Base-by-base conservation (phyloP, 257 asterid genomes). In the Primulina eburnea region DNA sequence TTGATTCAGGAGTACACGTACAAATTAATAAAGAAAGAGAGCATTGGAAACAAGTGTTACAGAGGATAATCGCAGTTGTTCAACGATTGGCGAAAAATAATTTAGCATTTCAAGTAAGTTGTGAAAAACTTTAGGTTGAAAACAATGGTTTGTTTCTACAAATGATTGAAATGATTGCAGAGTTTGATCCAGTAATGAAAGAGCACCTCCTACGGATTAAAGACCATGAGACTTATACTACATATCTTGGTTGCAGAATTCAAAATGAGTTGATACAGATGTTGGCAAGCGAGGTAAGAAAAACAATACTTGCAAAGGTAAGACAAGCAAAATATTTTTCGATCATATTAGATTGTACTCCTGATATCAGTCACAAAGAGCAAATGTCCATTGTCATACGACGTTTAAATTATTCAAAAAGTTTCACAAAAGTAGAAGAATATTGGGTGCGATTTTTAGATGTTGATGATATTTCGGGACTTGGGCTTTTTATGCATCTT, bases 81-180 rank as follows among this genome's bases (percentile, higher is more conserved):
- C 35, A 63, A 30, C 6, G 5, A 21, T 62, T 62, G 6, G 35
- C 63, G 0, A 71, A 32, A 43, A 62, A 52, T 26, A 71, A 63
- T 34, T 38, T 71, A 11, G 75, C 71, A 10, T 74, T 74, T 73
- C 50, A 64, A 11, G 74, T 70, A 29, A 29, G n/a, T 20, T 34
- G 53, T 29, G 66, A 50, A 26, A 68, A 57, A 5, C 47, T 69
- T 8, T 55, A 75, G 20, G 66, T 32, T 52, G 72, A 38, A 28
- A 73, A 28, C 4, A 73, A 73, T 65, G 77, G 62, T 9, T 3
- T 52, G 4, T 55, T 68, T 20, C n/a, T 68, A 18, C 72, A 68
- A 33, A 68, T 68, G 40, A 28, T 67, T 21, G 62, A 68, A 68
- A 68, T 68, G 62, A 34, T 52, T 52, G 64, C 53, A 3, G 72